Evolutionary conservation across 2,329 filamentous ascomycete species (phyloP), one percentile per base, ranked within the genome.

Genomic region (Salinomyces thailandicus): DNA sequence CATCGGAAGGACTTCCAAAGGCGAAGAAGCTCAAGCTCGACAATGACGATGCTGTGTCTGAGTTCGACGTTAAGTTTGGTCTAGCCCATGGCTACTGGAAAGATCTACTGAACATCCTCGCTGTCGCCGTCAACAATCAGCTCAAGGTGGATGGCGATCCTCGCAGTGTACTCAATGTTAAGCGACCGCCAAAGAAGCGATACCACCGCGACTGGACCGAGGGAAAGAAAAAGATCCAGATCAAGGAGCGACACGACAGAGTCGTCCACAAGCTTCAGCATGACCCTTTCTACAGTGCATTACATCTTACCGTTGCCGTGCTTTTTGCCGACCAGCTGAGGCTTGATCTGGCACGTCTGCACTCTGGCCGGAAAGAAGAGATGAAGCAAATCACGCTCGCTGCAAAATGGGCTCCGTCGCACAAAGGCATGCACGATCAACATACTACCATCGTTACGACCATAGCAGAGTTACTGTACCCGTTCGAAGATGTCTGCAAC

Each of bases 81-180:
- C 62, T 72, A 2, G 60, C 74, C 4, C 74, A 77, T 35, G 72
- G 74, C 0, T 77, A 77, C 54, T 78, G 72, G 72, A 77, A 77
- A 44, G 73, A 77, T 47, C 56, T 77, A 3, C 56, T 76, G 2
- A 77, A 77, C 45, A 60, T 77, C 2, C 59, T 77, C 0, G 68
- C 63, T 1, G 59, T 78, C 2, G 64, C 66, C 1, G 68, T 62
- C 16, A 67, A 72, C 34, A 57, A 61, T 15, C 58, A 68, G 48
- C 60, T 77, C 9, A 53, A 60, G 11, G 58, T 59, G 5, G 48
- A 63, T 9, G 57, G 58, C 2, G 46, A 69, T 18, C 65, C 64
- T 6, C 35, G 35, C 6, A 39, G 18, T 7, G 20, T 24, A 7
- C 20, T 54, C 13, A 52, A 52, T 2, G 36, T 45, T 1, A 38